Evolutionary conservation across 208 protist species (phyloP).

Genomic region (Crithidia thermophila): DNA sequence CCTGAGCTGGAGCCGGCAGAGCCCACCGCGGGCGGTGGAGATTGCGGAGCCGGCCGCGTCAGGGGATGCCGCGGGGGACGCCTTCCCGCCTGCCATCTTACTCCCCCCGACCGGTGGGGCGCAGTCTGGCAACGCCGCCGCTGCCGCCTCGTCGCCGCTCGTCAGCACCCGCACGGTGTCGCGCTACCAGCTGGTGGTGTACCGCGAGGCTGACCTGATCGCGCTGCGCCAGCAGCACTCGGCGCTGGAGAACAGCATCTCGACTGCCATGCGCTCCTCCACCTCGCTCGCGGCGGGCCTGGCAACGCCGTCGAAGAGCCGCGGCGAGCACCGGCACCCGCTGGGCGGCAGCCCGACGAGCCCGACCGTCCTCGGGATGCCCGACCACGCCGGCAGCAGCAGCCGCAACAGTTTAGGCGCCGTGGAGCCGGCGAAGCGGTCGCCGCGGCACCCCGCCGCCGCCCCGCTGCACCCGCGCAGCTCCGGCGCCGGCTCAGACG

Average conservation of each 20-base stretch:
- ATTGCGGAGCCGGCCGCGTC: conserved; percentile 8
- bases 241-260: conserved; percentile 25
- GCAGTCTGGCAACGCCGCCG: conserved; percentile 9
- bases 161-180: conserved; percentile 29
- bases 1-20: conserved; percentile 35
- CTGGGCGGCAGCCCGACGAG: background rate
- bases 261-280: conserved; percentile 10
- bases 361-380: background rate
- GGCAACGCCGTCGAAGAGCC: background rate
- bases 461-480: background rate
- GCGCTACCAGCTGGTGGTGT: conserved; percentile 53
- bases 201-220: conserved; percentile 35
- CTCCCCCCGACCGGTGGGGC: background rate
- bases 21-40: conserved; percentile 15
- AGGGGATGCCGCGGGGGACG: background rate
- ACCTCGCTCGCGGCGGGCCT: conserved; percentile 6
- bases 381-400: background rate
- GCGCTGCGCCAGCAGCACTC: conserved; percentile 10
- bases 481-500: background rate
- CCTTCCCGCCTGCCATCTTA: background rate
- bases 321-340: background rate
- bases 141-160: background rate
- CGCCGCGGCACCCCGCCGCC: background rate
- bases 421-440: too few species aligned
- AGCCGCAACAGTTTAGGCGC: background rate